Base-by-base conservation (phyloP, 2,329 filamentous ascomycete genomes). In the Alternaria hordeiaustralica region DNA sequence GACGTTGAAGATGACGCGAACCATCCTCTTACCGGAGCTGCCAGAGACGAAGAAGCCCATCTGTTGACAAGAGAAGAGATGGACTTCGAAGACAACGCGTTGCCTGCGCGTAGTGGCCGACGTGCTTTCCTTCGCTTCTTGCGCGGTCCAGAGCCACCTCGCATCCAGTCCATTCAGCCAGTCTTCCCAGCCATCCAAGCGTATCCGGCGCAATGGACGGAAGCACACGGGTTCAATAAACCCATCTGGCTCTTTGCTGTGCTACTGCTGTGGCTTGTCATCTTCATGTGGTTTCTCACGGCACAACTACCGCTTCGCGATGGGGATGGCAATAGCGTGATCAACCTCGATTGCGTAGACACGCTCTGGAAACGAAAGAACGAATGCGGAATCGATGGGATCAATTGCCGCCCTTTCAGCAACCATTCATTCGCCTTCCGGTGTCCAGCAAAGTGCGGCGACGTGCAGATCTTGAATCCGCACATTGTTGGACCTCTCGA, bases 321-420 rank as follows among this genome's bases (percentile, higher is more conserved):
- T 66, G 86, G 92, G 49, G 84, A 84, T 20, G 88, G 86, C 47
- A 91, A 88, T 82, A 88, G 89, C 51, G 90, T 92, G 0, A 81
- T 85, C 56, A 85, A 86, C 59, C 87, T 95, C 45, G 84, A 87
- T 33, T 96, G 92, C 78, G 86, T 86, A n/a, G 84, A 86, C 55
- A 87, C 88, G 8, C 92, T 92, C 73, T 96, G 92, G 91, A 80
- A 74, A 55, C 82, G 87, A 15, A 90, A 89, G 49, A 94, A 94
- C 71, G 81, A 81, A 12, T 96, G 92, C 76, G 92, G 91, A 1
- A 71, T 94, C 23, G 88, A 95, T 68, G 92, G 92, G 8, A 87
- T 88, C 59, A 83, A 88, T 60, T 96, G 92, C 74, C 87, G 91
- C 13, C 92, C 92, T 0, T 96, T 96, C 74, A 86, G 85, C 62